These are phyloP conservation scores for Scytalidium sp. DNA, from an alignment of 2,329 filamentous ascomycete species.

Conservation along the genomic window DNA sequence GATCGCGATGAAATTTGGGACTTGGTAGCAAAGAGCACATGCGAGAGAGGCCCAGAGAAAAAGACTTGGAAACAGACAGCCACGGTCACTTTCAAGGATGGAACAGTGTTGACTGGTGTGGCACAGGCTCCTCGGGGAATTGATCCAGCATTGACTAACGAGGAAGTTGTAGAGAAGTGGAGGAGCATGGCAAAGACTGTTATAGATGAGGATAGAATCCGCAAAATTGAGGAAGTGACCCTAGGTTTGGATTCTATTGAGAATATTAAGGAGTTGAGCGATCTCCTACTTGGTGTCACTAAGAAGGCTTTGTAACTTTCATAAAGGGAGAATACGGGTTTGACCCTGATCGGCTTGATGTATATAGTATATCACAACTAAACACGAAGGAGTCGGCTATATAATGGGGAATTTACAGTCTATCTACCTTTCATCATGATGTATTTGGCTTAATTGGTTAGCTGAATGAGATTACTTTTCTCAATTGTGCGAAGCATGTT, in stretches of 20 bases:
- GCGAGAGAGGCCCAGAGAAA: slow-evolving; percentile 11
- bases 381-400: too few species aligned
- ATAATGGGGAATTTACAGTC: too few species aligned
- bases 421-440: too few species aligned
- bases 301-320: not conserved
- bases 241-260: slow-evolving; percentile 25
- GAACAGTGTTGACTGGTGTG: slow-evolving; percentile 12
- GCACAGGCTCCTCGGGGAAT: slow-evolving; percentile 28
- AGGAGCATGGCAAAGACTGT: slow-evolving; percentile 24
- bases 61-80: slow-evolving; percentile 13
- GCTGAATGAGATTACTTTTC: too few species aligned
- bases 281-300: slow-evolving; percentile 11
- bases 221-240: slow-evolving; percentile 28
- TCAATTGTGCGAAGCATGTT: too few species aligned
- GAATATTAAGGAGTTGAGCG: slow-evolving; percentile 19
- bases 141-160: slow-evolving; percentile 30
- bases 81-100: slow-evolving; percentile 22
- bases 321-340: too few species aligned
- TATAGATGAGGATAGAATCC: slow-evolving; percentile 25
- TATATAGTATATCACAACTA: too few species aligned
- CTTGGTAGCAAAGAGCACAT: slow-evolving; percentile 28
- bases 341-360: too few species aligned
- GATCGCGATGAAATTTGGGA: slow-evolving; percentile 33
- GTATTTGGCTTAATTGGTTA: too few species aligned
- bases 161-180: slow-evolving; percentile 35